Conservation (phyloP, 2,329 filamentous ascomycete species). For the Diaporthe sp. region DNA sequence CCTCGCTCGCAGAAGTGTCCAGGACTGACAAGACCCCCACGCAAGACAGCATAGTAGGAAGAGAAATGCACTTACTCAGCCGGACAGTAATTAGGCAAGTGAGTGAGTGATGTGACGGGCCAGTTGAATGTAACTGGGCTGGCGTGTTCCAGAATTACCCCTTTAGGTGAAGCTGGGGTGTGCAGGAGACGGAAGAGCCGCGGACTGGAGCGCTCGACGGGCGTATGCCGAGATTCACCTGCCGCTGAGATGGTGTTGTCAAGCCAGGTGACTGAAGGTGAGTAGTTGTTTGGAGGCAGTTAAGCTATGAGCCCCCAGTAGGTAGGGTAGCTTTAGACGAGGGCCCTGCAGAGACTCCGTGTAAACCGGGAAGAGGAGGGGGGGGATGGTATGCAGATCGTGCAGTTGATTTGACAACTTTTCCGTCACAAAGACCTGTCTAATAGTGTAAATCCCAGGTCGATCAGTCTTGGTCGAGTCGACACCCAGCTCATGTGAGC, state of each 20-base stretch:
- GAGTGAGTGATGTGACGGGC: background rate
- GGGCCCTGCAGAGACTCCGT: background rate
- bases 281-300: conserved; percentile 5
- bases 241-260: background rate
- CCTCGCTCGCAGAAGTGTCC: background rate
- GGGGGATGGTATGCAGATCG: background rate
- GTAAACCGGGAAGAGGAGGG: background rate
- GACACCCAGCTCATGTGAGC: background rate
- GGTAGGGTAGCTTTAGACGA: conserved; percentile 12
- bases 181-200: background rate
- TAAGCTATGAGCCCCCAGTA: conserved; percentile 2
- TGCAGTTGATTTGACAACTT: background rate
- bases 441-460: background rate
- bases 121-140: background rate
- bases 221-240: background rate
- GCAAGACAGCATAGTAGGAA: background rate
- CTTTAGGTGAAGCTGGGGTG: background rate
- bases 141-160: background rate
- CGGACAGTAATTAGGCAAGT: background rate
- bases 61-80: conserved; percentile 18
- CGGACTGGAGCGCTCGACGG: background rate
- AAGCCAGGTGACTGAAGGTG: conserved; percentile 19
- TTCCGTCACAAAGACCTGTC: background rate
- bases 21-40: background rate
- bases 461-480: conserved; percentile 8